A percentile compares a stretch with the other conserved stretches of the same genome.
phyloP scores from a whole-genome alignment of 441 rosid genomes.

The Breynia disticha region DNA sequence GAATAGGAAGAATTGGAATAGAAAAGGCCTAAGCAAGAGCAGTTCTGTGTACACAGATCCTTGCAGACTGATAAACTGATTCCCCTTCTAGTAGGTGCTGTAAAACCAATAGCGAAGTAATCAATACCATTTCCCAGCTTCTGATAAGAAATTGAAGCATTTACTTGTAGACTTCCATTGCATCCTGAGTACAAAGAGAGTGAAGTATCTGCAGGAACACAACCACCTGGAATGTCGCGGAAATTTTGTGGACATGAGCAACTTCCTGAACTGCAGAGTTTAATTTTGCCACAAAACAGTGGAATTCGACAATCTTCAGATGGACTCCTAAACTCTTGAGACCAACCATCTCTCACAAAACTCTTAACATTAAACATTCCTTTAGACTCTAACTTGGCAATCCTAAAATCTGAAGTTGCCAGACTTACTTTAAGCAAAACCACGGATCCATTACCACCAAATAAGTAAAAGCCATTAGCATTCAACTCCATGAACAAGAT shows the following conservation, averaged over 20 bases:
- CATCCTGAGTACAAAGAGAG: constrained; percentile 37
- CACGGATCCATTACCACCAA: constrained; percentile 54
- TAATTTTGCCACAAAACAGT: constrained; percentile 41
- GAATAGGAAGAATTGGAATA: constrained; percentile 51
- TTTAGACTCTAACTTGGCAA: constrained; percentile 43
- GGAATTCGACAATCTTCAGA: constrained; percentile 52
- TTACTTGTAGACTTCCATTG: constrained; percentile 17
- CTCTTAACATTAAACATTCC: constrained; percentile 44
- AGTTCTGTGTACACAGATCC: constrained; percentile 44
- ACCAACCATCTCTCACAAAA: constrained; percentile 26
- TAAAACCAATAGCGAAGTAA: constrained; percentile 50
- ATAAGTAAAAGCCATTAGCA: constrained; percentile 44
- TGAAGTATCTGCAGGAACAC: constrained; percentile 43
- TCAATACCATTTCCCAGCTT: constrained; percentile 39
- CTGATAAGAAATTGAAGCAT: constrained; percentile 36
- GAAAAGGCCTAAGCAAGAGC: constrained; percentile 70
- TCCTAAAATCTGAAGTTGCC: constrained; percentile 36
- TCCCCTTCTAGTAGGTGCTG: constrained; percentile 31
- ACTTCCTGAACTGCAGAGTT: constrained; percentile 36
- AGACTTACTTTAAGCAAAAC: constrained; percentile 35
- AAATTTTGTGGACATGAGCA: constrained; percentile 69
- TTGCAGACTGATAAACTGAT: constrained; percentile 44
- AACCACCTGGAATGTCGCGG: constrained; percentile 24
- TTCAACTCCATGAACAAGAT: constrained; percentile 47
- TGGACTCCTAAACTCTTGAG: constrained; percentile 48